A percentile compares a stretch with the other conserved stretches of the same genome.
Evolutionary conservation across 805 yeast genomes (phyloP).

Genomic region (Schwanniomyces sp.): DNA sequence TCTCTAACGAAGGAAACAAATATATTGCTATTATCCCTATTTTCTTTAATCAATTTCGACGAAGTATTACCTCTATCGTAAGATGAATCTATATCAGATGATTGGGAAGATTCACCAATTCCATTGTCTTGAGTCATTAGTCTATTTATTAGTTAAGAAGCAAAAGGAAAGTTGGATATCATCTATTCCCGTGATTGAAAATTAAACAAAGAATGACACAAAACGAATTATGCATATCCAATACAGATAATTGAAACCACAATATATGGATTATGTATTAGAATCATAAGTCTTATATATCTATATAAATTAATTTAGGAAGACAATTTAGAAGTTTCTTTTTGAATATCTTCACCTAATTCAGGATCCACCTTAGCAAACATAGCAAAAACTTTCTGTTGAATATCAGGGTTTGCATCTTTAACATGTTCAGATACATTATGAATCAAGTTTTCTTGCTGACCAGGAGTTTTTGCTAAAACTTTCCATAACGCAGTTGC

Average conservation of each 20-base stretch:
- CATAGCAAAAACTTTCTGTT: slow-evolving; percentile 75
- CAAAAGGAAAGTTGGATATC: neutral
- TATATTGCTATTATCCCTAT: slow-evolving; percentile 9
- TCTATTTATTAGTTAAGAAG: neutral
- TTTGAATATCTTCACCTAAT: slow-evolving; percentile 66
- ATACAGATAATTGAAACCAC: too few relatives aligned
- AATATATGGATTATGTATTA: too few relatives aligned
- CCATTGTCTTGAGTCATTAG: neutral
- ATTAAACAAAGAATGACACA: neutral
- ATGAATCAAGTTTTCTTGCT: slow-evolving; percentile 79
- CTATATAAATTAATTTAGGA: slow-evolving; percentile 33
- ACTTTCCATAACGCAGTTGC: slow-evolving; percentile 78
- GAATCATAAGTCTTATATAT: too few relatives aligned
- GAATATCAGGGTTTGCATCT: slow-evolving; percentile 71
- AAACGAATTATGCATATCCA: too few relatives aligned
- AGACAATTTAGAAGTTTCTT: slow-evolving; percentile 53
- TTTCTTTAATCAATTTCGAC: neutral
- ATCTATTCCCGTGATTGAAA: neutral
- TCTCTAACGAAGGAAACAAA: slow-evolving; percentile 39
- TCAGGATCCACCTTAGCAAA: slow-evolving; percentile 70
- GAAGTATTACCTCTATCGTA: neutral
- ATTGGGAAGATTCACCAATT: neutral
- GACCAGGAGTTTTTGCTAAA: slow-evolving; percentile 73
- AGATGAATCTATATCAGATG: neutral
- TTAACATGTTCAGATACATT: slow-evolving; percentile 76